These are phyloP conservation scores for Suillus paluster DNA, from an alignment of 768 basidiomycete species.

Conservation along the genomic window DNA sequence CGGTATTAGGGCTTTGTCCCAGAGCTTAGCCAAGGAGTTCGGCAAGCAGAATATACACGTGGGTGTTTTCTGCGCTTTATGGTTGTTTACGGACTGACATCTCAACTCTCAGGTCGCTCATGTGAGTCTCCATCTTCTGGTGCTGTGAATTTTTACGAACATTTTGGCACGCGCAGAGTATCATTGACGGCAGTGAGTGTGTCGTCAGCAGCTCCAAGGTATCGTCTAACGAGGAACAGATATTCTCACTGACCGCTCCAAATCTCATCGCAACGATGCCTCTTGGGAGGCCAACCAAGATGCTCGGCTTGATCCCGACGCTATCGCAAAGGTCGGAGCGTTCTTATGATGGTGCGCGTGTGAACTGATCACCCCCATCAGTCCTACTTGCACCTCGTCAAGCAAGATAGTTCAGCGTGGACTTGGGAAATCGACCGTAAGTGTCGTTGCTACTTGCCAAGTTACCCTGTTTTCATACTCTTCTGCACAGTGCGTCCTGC, in stretches of 20 bases:
- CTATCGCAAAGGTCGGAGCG: constrained; percentile 65
- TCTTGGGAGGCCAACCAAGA: constrained; percentile 51
- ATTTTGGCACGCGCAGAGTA: neutral
- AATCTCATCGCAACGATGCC: constrained; percentile 30
- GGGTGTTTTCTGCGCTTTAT: constrained; percentile 11
- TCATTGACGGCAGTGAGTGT: constrained; percentile 1
- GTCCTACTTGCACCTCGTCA: constrained; percentile 68
- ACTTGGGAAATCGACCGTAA: constrained; percentile 82
- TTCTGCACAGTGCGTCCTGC: constrained; percentile 49
- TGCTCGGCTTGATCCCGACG: constrained; percentile 59
- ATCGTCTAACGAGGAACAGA: neutral
- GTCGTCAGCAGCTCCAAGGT: neutral
- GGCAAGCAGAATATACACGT: constrained; percentile 77
- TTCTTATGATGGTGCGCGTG: neutral
- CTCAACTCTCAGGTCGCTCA: constrained; percentile 56
- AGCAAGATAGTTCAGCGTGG: constrained; percentile 74
- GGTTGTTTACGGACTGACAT: constrained; percentile 6
- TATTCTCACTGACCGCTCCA: constrained; percentile 38
- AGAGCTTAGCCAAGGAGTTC: constrained; percentile 78
- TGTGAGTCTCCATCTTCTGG: constrained; percentile 43
- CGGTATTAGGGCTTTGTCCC: constrained; percentile 63
- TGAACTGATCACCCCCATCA: constrained; percentile 29
- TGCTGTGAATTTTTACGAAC: neutral
- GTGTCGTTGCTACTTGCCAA: constrained; percentile 26
- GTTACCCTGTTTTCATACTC: neutral